Percentiles rank a stretch among this genome's conserved stretches.
phyloP scores from a whole-genome alignment of 2,329 filamentous ascomycete genomes.

The Thielaviopsis euricoi region DNA sequence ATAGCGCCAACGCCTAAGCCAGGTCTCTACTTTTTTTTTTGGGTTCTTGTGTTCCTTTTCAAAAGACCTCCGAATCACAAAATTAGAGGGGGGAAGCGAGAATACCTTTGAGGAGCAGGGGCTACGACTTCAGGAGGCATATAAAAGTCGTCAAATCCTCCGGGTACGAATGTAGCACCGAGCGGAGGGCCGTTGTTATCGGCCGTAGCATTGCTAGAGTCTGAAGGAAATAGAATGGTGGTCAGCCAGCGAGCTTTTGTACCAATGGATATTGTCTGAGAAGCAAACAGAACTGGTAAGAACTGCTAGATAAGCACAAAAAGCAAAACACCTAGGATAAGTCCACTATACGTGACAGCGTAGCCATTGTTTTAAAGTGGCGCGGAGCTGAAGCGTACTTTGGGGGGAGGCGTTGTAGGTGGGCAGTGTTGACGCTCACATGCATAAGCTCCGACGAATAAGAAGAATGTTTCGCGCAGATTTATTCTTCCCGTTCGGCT shows the following conservation, averaged over 20 bases:
- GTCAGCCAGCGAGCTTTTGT: slow-evolving; percentile 1
- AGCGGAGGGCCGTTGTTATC: slow-evolving; percentile 16
- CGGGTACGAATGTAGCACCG: slow-evolving; percentile 42
- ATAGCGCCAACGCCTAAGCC: neutral
- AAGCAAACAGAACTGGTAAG: no score
- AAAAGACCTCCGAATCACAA: neutral
- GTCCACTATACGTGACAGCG: no score
- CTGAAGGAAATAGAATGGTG: slow-evolving; percentile 1
- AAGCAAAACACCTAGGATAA: no score
- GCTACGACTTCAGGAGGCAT: slow-evolving; percentile 41
- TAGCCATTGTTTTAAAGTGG: neutral
- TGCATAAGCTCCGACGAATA: neutral
- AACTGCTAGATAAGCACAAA: no score
- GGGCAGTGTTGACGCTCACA: neutral
- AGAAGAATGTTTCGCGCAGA: neutral
- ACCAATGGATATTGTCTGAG: neutral
- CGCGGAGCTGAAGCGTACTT: neutral
- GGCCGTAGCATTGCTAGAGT: slow-evolving; percentile 2
- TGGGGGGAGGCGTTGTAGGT: neutral
- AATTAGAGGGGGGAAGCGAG: slow-evolving; percentile 5
- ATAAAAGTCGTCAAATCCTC: slow-evolving; percentile 42
- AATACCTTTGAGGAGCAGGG: slow-evolving; percentile 39
- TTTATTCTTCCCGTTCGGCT: neutral
- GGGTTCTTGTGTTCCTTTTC: neutral
- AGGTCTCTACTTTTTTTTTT: neutral